Base-by-base conservation (phyloP, 2,329 filamentous ascomycete genomes). In the Fusarium robinianum region DNA sequence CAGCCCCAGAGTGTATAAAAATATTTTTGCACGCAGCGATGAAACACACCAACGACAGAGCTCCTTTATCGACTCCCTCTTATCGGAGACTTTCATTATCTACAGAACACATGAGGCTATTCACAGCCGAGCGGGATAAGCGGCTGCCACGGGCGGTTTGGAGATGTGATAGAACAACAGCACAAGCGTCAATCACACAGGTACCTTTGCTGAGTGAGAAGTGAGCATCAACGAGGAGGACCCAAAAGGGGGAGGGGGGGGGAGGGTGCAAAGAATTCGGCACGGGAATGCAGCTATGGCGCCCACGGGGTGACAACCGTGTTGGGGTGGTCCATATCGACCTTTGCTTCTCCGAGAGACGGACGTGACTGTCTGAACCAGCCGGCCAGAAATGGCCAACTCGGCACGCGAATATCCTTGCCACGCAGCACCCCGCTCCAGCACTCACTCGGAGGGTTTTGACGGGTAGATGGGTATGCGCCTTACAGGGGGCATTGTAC, bases 1-100 rank as follows among this genome's bases (percentile, higher is more conserved):
- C 74, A 78, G 41, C 78, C 78, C 29, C 78, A 81, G 62, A 81
- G 78, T 62, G 76, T 80, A 58, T 79, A 66, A 50, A 49, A n/a
- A n/a, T n/a, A 11, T 17, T n/a, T 45, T 37, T 31, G 38, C 46
- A 45, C 47, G 40, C 31, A 44, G 36, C 55, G 48, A 48, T 41
- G 34, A 52, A 51, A 39, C 32, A 31, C 30, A 53, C 50, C 51
- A 53, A 57, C 38, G 27, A 46, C 35, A 25, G 23, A 41, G 31
- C 41, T 32, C 48, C 45, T 54, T 55, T 45, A 52, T 55, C 16
- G 33, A 26, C 30, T 16, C 40, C 45, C 22, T 39, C 55, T 35
- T 31, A 45, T 55, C 18, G 39, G 15, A 48, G 49, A 52, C 51
- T 52, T 49, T 55, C 51, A 55, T 55, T 55, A 42, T 41, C n/a